These are phyloP conservation scores for Trametes cingulata DNA, from an alignment of 768 basidiomycete genomes.

Conservation along the genomic window DNA sequence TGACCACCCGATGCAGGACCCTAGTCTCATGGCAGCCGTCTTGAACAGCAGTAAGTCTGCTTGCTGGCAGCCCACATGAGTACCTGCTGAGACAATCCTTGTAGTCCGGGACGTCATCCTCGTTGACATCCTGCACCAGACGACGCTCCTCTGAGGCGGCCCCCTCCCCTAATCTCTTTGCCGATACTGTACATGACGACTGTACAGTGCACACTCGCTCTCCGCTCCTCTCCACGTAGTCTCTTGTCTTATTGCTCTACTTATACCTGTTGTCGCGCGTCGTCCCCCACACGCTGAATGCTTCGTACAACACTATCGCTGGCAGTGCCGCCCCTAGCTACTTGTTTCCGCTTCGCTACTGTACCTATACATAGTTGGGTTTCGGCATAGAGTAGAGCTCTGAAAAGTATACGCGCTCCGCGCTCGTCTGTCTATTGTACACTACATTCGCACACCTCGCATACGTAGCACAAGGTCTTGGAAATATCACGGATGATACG, in stretches of 20 bases:
- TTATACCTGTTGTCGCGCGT: conserved; percentile 4
- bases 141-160: conserved; percentile 7
- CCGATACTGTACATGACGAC: not conserved
- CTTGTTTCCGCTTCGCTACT: not conserved
- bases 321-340: not conserved
- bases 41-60: conserved; percentile 46
- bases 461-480: no score
- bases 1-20: conserved; percentile 30
- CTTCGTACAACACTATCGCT: not conserved
- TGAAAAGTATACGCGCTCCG: not conserved
- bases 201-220: not conserved
- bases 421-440: not conserved
- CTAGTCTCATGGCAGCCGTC: conserved; percentile 46
- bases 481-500: no score
- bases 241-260: conserved; percentile 17
- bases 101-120: conserved; percentile 33
- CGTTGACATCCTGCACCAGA: conserved; percentile 22
- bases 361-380: not conserved
- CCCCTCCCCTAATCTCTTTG: not conserved
- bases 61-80: no score
- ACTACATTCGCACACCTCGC: not conserved
- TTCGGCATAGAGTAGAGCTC: not conserved
- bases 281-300: not conserved
- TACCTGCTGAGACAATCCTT: not conserved
- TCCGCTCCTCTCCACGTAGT: not conserved